Base-by-base conservation (phyloP, 768 basidiomycete species). In the Kwoniella europaea region DNA sequence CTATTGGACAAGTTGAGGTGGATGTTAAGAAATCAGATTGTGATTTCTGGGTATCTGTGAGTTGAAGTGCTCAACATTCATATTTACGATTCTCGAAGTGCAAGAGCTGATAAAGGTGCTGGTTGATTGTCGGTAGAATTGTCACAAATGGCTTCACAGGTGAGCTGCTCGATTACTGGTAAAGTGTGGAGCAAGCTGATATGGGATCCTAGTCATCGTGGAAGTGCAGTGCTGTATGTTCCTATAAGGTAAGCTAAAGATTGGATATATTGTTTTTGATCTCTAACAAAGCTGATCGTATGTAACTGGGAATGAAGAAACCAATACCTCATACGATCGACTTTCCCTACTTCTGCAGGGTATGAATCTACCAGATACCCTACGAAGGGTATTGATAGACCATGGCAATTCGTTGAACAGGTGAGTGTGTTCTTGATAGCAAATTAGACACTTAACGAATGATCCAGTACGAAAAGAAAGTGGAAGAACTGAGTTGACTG, bases 81-180 rank as follows among this genome's bases (percentile, higher is more conserved):
- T 35, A 6, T 35, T 46, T 58, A 18, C 35, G 29, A 44, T 22
- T 18, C 18, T 1, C 41, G 20, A 24, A 16, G 42, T 2, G 27
- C 15, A 12, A 27, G 43, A 10, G 29, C 55, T 24, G 64, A 63
- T 46, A 35, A 20, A 41, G 18, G n/a, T 55, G 59, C 6, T 52
- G 22, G 16, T 29, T 18, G n/a, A 35, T 35, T 50, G 35, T 29
- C 4, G 13, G 16, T 71, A 91, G 88, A 93, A 93, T 75, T 91
- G 90, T 73, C 91, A 94, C 83, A 94, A 94, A 82, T 95, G 93
- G 92, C 84, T 93, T 1, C 89, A 86, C 71, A 68, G 70, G 77
- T 79, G n/a, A 58, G 74, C 65, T 12, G 27, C 27, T 15, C 16
- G 18, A 29, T 20, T 27, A 16, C 22, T 42, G 22, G 65, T n/a